Percentiles rank a stretch among this genome's conserved stretches.
Conservation (phyloP, 331 rosid species). For the Erythrophleum ivorense region DNA sequence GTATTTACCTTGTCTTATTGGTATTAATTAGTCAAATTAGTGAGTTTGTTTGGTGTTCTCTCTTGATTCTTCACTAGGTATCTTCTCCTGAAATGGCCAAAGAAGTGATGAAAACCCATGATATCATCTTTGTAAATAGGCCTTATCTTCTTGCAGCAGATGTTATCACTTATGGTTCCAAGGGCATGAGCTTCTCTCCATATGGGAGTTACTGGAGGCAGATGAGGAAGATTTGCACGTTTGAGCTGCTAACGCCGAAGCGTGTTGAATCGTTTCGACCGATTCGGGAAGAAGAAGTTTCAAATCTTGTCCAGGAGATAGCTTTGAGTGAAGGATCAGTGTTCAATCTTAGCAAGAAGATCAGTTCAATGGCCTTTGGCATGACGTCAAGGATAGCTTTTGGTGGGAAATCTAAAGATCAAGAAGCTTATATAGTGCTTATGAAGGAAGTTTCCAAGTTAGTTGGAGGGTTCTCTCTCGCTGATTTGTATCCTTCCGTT, state of each 20-base stretch:
- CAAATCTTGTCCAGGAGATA: constrained; percentile 43
- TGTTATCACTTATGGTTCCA: constrained; percentile 40
- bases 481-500: constrained; percentile 58
- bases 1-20: too few relatives aligned
- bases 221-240: constrained; percentile 53
- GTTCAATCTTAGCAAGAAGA: constrained; percentile 40
- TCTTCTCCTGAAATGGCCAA: constrained; percentile 57
- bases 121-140: constrained; percentile 48
- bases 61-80: constrained; percentile 6
- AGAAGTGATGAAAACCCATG: constrained; percentile 53
- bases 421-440: constrained; percentile 45
- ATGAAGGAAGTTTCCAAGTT: constrained; percentile 41
- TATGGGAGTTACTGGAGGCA: constrained; percentile 63
- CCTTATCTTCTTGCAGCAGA: constrained; percentile 45
- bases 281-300: constrained; percentile 46
- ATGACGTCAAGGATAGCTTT: constrained; percentile 51
- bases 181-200: constrained; percentile 48
- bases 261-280: constrained; percentile 49
- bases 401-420: constrained; percentile 51
- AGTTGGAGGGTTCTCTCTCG: constrained; percentile 51
- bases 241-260: constrained; percentile 48
- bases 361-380: constrained; percentile 33
- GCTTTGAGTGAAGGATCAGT: constrained; percentile 41
- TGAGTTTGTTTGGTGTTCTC: background rate
- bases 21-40: too few relatives aligned